Evolutionary conservation across 257 asterid genomes (phyloP).

Genomic region (Solanum chiquidenum): DNA sequence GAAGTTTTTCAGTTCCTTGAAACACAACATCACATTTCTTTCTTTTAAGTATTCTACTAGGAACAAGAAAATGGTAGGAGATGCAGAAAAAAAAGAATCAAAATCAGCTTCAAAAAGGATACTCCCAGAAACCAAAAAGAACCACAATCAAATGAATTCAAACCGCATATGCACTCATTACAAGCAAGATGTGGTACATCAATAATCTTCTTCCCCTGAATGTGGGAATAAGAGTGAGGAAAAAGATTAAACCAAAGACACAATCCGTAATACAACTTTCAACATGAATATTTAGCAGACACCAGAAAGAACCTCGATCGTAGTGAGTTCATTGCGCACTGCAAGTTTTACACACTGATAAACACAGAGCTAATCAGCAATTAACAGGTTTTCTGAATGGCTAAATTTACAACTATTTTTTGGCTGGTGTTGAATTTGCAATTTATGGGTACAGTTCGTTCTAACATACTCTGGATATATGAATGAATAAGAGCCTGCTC

Average conservation of each 20-base stretch:
- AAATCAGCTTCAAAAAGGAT: neutral
- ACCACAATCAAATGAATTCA: neutral
- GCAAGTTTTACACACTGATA: neutral
- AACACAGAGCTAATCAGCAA: neutral
- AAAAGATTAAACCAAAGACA: neutral
- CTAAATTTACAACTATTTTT: neutral
- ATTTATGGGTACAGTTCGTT: neutral
- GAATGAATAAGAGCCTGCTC: neutral
- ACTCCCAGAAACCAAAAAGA: neutral
- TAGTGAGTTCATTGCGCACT: neutral
- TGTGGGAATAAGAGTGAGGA: neutral
- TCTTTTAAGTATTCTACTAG: neutral
- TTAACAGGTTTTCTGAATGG: neutral
- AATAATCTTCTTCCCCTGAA: neutral
- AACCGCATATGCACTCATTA: neutral
- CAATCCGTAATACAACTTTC: neutral
- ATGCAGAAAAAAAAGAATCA: neutral
- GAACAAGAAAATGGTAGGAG: neutral
- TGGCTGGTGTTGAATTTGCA: neutral
- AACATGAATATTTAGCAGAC: neutral
- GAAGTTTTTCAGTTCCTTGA: neutral
- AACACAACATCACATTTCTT: neutral
- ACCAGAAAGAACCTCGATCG: neutral
- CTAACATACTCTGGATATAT: neutral
- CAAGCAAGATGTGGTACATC: neutral